Base-by-base conservation (phyloP, 2,329 filamentous ascomycete species). In the Cadophora sp. region DNA sequence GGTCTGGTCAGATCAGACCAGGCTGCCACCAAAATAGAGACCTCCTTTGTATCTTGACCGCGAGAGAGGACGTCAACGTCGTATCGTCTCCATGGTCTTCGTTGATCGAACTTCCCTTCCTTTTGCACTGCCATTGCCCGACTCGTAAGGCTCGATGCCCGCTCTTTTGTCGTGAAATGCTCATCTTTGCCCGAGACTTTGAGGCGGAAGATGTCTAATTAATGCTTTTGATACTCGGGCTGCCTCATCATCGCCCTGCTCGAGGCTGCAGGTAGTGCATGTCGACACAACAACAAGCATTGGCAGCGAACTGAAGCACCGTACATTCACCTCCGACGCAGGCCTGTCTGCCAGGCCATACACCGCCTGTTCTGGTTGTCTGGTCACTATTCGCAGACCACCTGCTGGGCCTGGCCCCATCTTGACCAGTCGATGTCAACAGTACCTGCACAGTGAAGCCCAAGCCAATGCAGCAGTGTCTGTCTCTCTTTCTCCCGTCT, bases 291-390 rank as follows among this genome's bases (percentile, higher is more conserved):
- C 63, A 51, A 61, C 58, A 61, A 46, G 58, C 58, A 46, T 29
- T 61, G 63, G 63, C 53, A 51, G 31, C 3, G 19, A 43, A 14
- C 26, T 37, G 51, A 27, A 26, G 34, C 53, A 26, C 19, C 62
- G 34, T 31, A 37, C 19, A 50, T 22, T 27, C 7, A 24, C 24
- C 19, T 46, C 60, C 40, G 53, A 37, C 50, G 43, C 48, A 31
- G 56, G 29, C 31, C 43, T 29, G 26, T 22, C 26, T 43, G 43
- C 34, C 51, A 29, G 27, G 51, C 27, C 19, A 65, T 68, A 69
- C 69, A 71, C 69, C 69, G 69, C 69, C 69, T 71, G 65, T 67
- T 64, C 27, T 50, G 64, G 64, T 68, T 71, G 65, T 71, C 62
- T 58, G 62, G 62, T 63, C 61, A 63, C 46, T 58, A 37, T 55